These are phyloP conservation scores for Curvularia sp. DNA, from an alignment of 2,329 filamentous ascomycete species.

Conservation along the genomic window DNA sequence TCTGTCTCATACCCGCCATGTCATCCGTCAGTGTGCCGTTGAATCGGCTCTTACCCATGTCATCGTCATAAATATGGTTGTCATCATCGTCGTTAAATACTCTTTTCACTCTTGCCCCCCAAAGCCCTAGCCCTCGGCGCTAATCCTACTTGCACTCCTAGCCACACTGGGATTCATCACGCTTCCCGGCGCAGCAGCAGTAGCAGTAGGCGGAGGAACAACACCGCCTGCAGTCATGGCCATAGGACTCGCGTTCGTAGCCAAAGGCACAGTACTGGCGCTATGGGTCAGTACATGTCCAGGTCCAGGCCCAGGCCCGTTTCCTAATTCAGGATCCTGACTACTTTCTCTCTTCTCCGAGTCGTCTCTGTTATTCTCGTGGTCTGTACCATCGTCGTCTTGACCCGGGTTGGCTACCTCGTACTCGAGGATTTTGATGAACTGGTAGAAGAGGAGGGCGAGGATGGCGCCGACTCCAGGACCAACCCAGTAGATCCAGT, in stretches of 20 bases:
- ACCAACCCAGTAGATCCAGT: slow-evolving; percentile 61
- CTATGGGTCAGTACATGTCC: not conserved
- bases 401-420: slow-evolving; percentile 49
- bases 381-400: slow-evolving; percentile 42
- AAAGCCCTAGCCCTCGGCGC: slow-evolving; percentile 6
- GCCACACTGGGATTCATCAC: not conserved
- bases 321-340: slow-evolving; percentile 6
- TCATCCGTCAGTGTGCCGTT: not conserved
- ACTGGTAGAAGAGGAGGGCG: slow-evolving; percentile 58
- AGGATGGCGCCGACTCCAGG: slow-evolving; percentile 54
- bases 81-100: slow-evolving; percentile 1
- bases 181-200: not conserved
- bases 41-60: not conserved
- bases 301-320: not conserved
- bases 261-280: not conserved
- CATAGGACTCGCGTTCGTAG: not conserved
- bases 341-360: slow-evolving; percentile 23
- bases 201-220: not conserved
- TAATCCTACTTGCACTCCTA: not conserved
- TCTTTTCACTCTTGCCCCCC: slow-evolving; percentile 14
- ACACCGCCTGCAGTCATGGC: not conserved
- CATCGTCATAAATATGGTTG: not conserved
- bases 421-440: slow-evolving; percentile 55
- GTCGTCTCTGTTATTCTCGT: slow-evolving; percentile 24
- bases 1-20: not conserved